Base-by-base conservation (phyloP, 1,284 basidiomycete genomes). In the Malassezia restricta region DNA sequence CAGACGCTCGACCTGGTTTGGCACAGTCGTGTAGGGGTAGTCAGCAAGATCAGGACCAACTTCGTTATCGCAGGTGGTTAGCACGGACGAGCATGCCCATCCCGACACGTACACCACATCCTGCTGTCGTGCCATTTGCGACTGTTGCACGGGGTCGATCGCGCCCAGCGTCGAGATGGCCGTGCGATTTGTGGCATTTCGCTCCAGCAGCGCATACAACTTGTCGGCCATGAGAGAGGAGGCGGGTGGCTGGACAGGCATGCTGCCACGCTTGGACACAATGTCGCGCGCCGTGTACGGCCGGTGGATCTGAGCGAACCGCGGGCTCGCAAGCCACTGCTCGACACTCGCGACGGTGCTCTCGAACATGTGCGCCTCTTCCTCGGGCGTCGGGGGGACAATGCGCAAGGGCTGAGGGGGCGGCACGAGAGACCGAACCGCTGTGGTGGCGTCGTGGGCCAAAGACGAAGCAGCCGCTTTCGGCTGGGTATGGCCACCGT, bases 81-180 rank as follows among this genome's bases (percentile, higher is more conserved):
- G 59, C 12, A 73, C 69, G 24, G 87, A 88, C 47, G 88, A 79
- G 51, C 90, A 80, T 55, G 90, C 95, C 91, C 92, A 99, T 27
- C 92, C 92, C 37, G 88, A 94, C 27, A 99, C 80, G 74, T 98
- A 98, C 43, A 96, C 85, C 20, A 88, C 85, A 71, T 96, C 88
- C 68, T 94, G 87, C 75, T 90, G 81, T 66, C 81, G 81, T 7
- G 90, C 94, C 90, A 96, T 95, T 75, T 99, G 92, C 0, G 89
- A 88, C 83, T 90, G 87, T 76, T 92, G 88, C 3, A 90, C 81
- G 0, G 88, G 89, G 71, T 92, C 88, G 57, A 92, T 66, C 33
- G 68, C 70, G 27, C 68, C 68, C 57, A 72, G 64, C 38, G 69
- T 72, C 56, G 69, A 64, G 3, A 61, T 57, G 4, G 63, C 66